phyloP scores from a whole-genome alignment of 768 basidiomycete species.

The Lactifluus volemus region DNA sequence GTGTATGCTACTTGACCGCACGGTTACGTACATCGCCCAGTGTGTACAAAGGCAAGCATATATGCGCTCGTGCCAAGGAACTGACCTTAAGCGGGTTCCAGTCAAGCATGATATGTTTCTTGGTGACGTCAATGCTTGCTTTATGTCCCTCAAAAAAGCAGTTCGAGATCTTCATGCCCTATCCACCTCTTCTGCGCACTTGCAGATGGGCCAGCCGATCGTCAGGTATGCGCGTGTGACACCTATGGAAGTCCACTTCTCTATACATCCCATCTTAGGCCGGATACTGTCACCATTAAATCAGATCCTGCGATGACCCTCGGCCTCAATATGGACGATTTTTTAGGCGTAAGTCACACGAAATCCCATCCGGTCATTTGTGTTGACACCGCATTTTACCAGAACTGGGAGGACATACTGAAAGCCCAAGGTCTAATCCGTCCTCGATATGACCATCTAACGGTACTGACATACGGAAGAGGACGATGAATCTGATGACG shows the following conservation, averaged over 20 bases:
- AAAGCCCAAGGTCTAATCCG: slow-evolving; percentile 9
- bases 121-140: slow-evolving; percentile 72
- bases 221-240: slow-evolving; percentile 40
- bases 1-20: not conserved
- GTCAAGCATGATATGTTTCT: slow-evolving; percentile 82
- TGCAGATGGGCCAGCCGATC: slow-evolving; percentile 65
- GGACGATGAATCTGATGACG: slow-evolving; percentile 36
- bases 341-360: slow-evolving; percentile 14
- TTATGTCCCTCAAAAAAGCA: slow-evolving; percentile 68
- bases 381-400: not conserved
- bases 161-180: slow-evolving; percentile 53
- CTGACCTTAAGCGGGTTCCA: slow-evolving; percentile 24
- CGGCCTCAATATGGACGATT: slow-evolving; percentile 23
- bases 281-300: slow-evolving; percentile 28
- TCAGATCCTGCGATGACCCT: slow-evolving; percentile 21
- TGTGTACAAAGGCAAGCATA: slow-evolving; percentile 39
- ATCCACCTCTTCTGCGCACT: slow-evolving; percentile 37
- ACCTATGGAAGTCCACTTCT: not conserved
- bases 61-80: not conserved
- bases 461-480: slow-evolving; percentile 2
- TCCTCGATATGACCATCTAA: not conserved
- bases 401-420: slow-evolving; percentile 16
- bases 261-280: slow-evolving; percentile 17
- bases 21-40: slow-evolving; percentile 20
- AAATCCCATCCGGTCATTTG: not conserved